Percentiles rank a stretch among this genome's conserved stretches.
phyloP scores from a whole-genome alignment of 2,329 filamentous ascomycete genomes.

The Coniochaeta hoffmannii region DNA sequence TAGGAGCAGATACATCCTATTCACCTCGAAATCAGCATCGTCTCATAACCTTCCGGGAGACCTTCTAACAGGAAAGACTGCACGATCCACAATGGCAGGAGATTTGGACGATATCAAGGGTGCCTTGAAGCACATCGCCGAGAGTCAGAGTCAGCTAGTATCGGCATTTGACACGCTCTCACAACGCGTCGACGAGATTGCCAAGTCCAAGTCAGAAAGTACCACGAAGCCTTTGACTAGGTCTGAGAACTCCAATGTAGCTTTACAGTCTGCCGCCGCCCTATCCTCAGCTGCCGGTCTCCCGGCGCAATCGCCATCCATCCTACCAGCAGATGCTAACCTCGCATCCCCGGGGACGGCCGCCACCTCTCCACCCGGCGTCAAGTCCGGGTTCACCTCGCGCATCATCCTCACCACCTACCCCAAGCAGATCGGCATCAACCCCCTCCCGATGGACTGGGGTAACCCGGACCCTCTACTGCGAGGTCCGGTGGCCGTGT shows the following conservation, averaged over 20 bases:
- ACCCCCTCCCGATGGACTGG: slow-evolving; percentile 85
- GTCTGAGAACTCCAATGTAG: background rate
- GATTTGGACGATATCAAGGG: slow-evolving; percentile 25
- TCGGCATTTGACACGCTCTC: slow-evolving; percentile 31
- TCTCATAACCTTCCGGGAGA: background rate
- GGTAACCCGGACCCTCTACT: slow-evolving; percentile 66
- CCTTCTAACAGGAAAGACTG: background rate
- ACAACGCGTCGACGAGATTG: slow-evolving; percentile 18
- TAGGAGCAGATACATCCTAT: background rate
- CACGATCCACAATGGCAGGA: slow-evolving; percentile 12
- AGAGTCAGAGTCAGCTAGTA: slow-evolving; percentile 32
- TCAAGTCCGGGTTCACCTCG: slow-evolving; percentile 39
- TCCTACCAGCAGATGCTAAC: slow-evolving; percentile 16
- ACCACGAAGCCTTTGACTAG: background rate
- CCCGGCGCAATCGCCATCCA: slow-evolving; percentile 11
- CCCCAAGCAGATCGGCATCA: slow-evolving; percentile 87
- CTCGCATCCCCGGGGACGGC: slow-evolving; percentile 17
- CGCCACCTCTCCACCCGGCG: slow-evolving; percentile 17
- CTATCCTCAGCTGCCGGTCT: background rate
- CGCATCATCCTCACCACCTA: slow-evolving; percentile 65
- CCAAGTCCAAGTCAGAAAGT: slow-evolving; percentile 5
- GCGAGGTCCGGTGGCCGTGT: slow-evolving; percentile 85
- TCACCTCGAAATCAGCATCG: background rate
- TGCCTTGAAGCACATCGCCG: slow-evolving; percentile 28
- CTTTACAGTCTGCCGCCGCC: background rate